Evolutionary conservation across 495 filamentous ascomycete genomes (phyloP).

Genomic region (Aspergillus biplanus): DNA sequence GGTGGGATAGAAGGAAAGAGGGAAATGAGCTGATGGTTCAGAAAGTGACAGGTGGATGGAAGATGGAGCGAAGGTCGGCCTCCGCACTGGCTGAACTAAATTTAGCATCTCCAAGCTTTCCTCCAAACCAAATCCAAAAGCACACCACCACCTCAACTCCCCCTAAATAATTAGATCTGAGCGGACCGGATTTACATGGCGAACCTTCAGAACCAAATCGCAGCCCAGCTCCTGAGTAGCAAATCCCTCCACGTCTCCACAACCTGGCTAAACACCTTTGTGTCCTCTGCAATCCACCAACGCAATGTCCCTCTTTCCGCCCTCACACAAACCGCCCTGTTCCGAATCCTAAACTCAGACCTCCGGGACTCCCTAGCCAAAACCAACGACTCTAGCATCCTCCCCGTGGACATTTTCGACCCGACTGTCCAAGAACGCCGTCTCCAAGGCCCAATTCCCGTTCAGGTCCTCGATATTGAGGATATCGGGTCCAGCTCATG

Average conservation of each 20-base stretch:
- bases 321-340: slow-evolving; percentile 76
- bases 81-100: too few species aligned
- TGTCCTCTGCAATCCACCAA: slow-evolving; percentile 39
- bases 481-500: slow-evolving; percentile 77
- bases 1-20: neutral
- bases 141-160: neutral
- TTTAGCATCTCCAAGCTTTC: too few species aligned
- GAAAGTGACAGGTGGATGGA: too few species aligned
- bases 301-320: slow-evolving; percentile 68
- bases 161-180: neutral
- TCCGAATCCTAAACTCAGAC: slow-evolving; percentile 79
- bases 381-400: slow-evolving; percentile 44
- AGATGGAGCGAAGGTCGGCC: too few species aligned
- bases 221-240: slow-evolving; percentile 44
- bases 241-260: slow-evolving; percentile 49
- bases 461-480: slow-evolving; percentile 84
- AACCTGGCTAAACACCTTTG: slow-evolving; percentile 48
- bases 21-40: neutral
- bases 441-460: slow-evolving; percentile 62
- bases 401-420: slow-evolving; percentile 62
- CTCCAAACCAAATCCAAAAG: too few species aligned
- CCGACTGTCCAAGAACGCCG: slow-evolving; percentile 55
- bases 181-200: slow-evolving; percentile 34
- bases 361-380: slow-evolving; percentile 63
- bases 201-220: slow-evolving; percentile 41